Conservation (phyloP, 2,329 filamentous ascomycete species). For the Diaporthe sp. region DNA sequence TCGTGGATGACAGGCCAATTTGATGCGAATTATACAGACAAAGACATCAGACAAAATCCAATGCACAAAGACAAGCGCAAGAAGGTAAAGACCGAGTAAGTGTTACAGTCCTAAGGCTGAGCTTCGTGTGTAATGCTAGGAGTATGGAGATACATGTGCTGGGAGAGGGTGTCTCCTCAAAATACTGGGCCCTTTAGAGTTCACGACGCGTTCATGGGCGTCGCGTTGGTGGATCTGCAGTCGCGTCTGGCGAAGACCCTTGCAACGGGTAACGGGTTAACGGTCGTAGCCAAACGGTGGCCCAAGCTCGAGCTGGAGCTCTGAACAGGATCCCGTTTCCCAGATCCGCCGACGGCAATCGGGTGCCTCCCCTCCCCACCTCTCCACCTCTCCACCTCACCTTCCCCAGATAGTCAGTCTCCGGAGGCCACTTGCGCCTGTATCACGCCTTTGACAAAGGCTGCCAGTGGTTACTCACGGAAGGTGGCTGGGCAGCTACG, state of each 20-base stretch:
- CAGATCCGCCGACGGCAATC: neutral
- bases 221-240: conserved; percentile 16
- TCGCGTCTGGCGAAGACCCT: conserved; percentile 9
- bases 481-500: neutral
- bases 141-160: neutral
- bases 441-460: neutral
- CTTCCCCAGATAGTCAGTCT: neutral
- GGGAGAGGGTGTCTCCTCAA: neutral
- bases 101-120: neutral
- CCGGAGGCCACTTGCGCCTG: too few relatives aligned
- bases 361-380: neutral
- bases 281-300: neutral
- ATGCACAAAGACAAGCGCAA: neutral
- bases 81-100: neutral
- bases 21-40: conserved; percentile 1
- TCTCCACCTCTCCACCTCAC: neutral
- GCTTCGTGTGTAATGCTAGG: neutral
- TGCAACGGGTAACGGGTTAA: neutral
- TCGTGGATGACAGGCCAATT: conserved; percentile 21
- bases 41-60: neutral
- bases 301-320: conserved; percentile 13
- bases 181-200: conserved; percentile 19
- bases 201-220: conserved; percentile 11
- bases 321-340: neutral
- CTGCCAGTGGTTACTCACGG: neutral